Percentiles rank a stretch among this genome's conserved stretches.
phyloP scores from a whole-genome alignment of 129 eudicot species.

The Daucus carota region DNA sequence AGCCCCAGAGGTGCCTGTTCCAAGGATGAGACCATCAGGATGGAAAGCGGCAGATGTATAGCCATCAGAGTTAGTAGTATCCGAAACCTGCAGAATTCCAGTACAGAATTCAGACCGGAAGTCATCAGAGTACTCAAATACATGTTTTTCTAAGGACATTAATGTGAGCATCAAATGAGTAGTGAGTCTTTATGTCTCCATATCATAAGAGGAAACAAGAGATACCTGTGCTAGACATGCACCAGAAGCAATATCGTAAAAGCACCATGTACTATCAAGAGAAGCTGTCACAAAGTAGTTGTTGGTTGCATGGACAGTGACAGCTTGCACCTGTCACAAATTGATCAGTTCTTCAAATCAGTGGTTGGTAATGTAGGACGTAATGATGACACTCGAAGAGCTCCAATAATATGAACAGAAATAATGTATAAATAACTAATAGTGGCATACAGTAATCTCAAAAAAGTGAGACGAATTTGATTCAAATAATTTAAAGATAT shows the following conservation, averaged over 20 bases:
- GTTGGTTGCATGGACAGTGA: constrained; percentile 88
- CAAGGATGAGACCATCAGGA: constrained; percentile 99
- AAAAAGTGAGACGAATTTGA: no score
- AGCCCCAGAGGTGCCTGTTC: constrained; percentile 86
- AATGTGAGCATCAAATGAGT: neutral
- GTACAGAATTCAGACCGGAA: neutral
- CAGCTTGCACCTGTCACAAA: constrained; percentile 80
- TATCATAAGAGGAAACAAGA: neutral
- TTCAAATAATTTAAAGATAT: neutral
- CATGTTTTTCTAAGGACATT: neutral
- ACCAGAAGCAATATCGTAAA: constrained; percentile 78
- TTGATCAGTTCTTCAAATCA: constrained; percentile 2
- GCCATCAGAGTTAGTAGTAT: constrained; percentile 63
- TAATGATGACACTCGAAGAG: neutral
- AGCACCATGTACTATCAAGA: constrained; percentile 91
- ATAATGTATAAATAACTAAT: neutral
- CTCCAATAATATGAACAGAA: neutral
- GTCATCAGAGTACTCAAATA: neutral
- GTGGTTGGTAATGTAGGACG: neutral
- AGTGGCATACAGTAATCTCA: neutral
- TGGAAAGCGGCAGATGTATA: constrained; percentile 97
- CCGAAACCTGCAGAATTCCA: constrained; percentile 55
- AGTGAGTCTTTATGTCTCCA: neutral
- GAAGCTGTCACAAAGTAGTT: constrained; percentile 92
- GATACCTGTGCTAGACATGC: constrained; percentile 88